Percentiles rank a stretch among this genome's conserved stretches.
phyloP scores from a whole-genome alignment of 371 early-diverging fungal genomes.

The Actinomortierella wolfii region DNA sequence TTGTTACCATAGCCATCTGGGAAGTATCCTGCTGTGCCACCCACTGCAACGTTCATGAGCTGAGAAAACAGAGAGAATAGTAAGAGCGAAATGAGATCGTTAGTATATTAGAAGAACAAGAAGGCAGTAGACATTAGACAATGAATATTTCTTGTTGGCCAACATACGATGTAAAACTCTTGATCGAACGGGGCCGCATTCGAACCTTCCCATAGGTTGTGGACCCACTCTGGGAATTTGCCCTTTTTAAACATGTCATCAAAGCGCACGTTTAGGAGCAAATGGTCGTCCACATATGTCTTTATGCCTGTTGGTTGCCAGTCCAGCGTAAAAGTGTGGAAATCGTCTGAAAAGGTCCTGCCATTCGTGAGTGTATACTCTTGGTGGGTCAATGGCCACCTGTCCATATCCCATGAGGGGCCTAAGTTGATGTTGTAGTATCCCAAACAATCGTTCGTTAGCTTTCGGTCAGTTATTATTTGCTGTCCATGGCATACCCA shows the following conservation, averaged over 20 bases:
- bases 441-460: not conserved
- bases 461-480: slow-evolving; percentile 5
- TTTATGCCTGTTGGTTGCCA: slow-evolving; percentile 65
- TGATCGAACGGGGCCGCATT: slow-evolving; percentile 69
- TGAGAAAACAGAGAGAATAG: slow-evolving; percentile 2
- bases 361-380: slow-evolving; percentile 38
- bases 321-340: slow-evolving; percentile 57
- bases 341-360: slow-evolving; percentile 51
- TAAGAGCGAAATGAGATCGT: too few species aligned
- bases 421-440: slow-evolving; percentile 15
- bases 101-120: too few species aligned
- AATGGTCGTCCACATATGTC: slow-evolving; percentile 64
- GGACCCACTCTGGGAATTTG: slow-evolving; percentile 49
- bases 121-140: too few species aligned
- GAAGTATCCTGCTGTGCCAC: slow-evolving; percentile 68
- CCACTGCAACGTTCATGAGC: slow-evolving; percentile 74
- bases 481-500: not conserved
- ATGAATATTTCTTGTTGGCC: too few species aligned
- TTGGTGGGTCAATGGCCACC: slow-evolving; percentile 50
- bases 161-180: slow-evolving; percentile 59
- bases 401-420: slow-evolving; percentile 51
- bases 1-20: slow-evolving; percentile 53
- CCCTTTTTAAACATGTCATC: slow-evolving; percentile 55
- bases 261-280: slow-evolving; percentile 62
- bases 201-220: slow-evolving; percentile 62